A percentile compares a stretch with the other conserved stretches of the same genome.
phyloP scores from a whole-genome alignment of 805 yeast genomes.

The Candida tammaniensis region DNA sequence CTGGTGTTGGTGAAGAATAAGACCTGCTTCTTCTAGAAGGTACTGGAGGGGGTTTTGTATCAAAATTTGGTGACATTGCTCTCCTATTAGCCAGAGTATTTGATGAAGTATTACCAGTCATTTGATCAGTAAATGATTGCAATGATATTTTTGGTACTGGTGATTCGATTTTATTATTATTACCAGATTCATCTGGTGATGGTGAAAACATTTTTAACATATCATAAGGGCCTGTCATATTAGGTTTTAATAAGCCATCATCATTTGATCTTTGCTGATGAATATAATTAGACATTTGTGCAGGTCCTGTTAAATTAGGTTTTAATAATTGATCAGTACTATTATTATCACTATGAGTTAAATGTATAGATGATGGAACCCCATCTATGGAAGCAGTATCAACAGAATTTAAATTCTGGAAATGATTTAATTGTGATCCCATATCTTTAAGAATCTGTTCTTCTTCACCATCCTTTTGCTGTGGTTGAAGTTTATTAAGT shows the following conservation, averaged over 20 bases:
- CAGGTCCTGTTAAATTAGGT: conserved; percentile 49
- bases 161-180: conserved; percentile 13
- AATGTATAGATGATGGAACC: conserved; percentile 55
- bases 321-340: conserved; percentile 20
- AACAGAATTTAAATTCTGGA: conserved; percentile 67
- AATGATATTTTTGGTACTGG: conserved; percentile 30
- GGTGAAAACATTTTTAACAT: conserved; percentile 15
- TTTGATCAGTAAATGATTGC: conserved; percentile 39
- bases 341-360: conserved; percentile 14
- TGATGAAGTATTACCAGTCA: conserved; percentile 32
- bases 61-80: conserved; percentile 10
- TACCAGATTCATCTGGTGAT: conserved; percentile 8
- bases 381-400: conserved; percentile 76
- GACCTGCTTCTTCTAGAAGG: conserved; percentile 36
- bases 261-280: background rate
- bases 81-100: conserved; percentile 36
- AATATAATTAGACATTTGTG: conserved; percentile 35
- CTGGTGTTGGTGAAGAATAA: conserved; percentile 28
- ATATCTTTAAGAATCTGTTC: conserved; percentile 69
- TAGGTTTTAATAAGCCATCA: conserved; percentile 28
- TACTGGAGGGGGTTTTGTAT: conserved; percentile 20
- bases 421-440: conserved; percentile 71
- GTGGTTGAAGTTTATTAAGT: conserved; percentile 36
- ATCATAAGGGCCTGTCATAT: conserved; percentile 45
- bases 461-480: conserved; percentile 48